These are phyloP conservation scores for Pistacia atlantica DNA, from an alignment of 345 rosid species.

Conservation along the genomic window DNA sequence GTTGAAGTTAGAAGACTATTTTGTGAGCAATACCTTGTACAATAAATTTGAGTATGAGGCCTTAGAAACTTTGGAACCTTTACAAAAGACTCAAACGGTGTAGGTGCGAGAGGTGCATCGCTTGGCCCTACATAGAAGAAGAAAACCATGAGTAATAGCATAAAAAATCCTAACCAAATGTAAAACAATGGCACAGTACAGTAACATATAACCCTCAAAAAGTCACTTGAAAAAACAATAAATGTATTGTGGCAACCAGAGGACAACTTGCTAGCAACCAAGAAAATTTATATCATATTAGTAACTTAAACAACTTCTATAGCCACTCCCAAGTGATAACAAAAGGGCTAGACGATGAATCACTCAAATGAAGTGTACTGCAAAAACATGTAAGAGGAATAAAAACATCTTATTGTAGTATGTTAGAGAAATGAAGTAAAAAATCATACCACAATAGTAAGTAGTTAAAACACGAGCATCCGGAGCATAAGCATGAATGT, in stretches of 20 bases:
- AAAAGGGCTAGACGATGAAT: constrained; percentile 8
- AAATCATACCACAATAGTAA: constrained; percentile 77
- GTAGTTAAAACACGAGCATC: constrained; percentile 96
- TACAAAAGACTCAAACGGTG: constrained; percentile 86
- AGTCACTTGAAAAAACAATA: not conserved
- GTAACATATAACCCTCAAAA: not conserved
- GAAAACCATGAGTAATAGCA: constrained; percentile 17
- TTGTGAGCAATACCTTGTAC: constrained; percentile 70
- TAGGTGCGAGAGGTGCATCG: constrained; percentile 92
- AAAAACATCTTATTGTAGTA: not conserved
- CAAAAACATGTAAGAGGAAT: not conserved
- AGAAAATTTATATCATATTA: not conserved
- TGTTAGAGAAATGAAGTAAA: constrained; percentile 3
- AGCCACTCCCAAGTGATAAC: not conserved
- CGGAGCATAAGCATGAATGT: constrained; percentile 83
- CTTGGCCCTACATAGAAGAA: constrained; percentile 60
- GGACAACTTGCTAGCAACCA: constrained; percentile 9
- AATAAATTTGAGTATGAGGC: constrained; percentile 90
- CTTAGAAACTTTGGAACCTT: constrained; percentile 94
- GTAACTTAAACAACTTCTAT: not conserved
- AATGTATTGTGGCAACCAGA: not conserved
- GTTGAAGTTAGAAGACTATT: constrained; percentile 6
- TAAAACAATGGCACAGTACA: not conserved
- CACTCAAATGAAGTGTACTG: constrained; percentile 12
- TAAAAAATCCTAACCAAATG: not conserved